Percentiles rank a stretch among this genome's conserved stretches.
phyloP scores from a whole-genome alignment of 768 basidiomycete species.

The Agaricus blazei region DNA sequence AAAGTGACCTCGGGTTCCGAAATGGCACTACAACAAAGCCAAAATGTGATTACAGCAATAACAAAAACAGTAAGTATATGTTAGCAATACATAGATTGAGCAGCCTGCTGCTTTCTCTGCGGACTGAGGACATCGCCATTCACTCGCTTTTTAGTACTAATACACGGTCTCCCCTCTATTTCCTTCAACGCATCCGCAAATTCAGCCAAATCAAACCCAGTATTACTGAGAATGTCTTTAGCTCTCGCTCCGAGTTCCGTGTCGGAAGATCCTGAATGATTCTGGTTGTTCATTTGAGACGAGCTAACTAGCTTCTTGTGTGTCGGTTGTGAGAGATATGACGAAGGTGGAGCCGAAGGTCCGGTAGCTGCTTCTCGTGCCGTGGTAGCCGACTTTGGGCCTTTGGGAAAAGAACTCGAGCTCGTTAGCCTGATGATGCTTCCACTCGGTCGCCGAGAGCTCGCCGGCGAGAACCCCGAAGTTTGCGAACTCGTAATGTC shows the following conservation, averaged over 20 bases:
- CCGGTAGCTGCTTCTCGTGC: not conserved
- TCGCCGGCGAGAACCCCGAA: not conserved
- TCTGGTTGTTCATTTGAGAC: not conserved
- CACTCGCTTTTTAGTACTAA: not conserved
- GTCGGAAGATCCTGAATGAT: not conserved
- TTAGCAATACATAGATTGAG: not conserved
- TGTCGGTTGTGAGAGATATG: not conserved
- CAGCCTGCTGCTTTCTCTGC: conserved; percentile 3
- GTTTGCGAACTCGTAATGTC: not conserved
- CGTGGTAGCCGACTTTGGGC: not conserved
- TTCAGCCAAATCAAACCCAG: conserved; percentile 19
- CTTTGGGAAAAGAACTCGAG: not conserved
- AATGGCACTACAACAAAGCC: too few relatives aligned
- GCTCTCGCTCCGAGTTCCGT: conserved; percentile 11
- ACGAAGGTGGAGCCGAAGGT: not conserved
- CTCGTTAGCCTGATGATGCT: not conserved
- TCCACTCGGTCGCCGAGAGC: not conserved
- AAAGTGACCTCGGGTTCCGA: not conserved
- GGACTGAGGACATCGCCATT: not conserved
- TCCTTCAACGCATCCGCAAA: conserved; percentile 19
- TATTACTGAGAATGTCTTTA: conserved; percentile 18
- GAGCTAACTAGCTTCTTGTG: not conserved
- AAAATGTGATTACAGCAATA: not conserved
- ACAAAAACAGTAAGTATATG: not conserved
- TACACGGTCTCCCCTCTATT: conserved; percentile 15